Base-by-base conservation (phyloP, 352 stramenopile species). In the Globisporangium yorkense region DNA sequence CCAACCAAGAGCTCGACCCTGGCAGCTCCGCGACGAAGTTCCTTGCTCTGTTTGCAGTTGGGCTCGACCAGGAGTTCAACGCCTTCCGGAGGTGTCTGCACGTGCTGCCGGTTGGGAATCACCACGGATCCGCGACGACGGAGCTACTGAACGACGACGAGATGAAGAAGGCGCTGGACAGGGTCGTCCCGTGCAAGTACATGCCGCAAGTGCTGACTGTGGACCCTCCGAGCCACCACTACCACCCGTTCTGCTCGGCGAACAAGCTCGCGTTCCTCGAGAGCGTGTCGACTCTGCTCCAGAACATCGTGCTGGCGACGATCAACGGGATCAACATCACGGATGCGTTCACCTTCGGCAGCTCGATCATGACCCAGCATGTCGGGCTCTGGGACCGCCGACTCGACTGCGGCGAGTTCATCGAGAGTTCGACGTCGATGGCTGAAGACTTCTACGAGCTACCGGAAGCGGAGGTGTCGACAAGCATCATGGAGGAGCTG, bases 51-150 rank as follows among this genome's bases (percentile, higher is more conserved):
- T 86, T 85, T 62, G 79, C 75, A 0, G 67, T 89, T 9, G 74
- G 75, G 2, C 52, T 91, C 8, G 79, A 91, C 45, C 73, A 79
- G 12, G 77, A 89, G 18, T 91, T 91, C 55, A 78, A 86, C 37
- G 54, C 69, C 0, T 84, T 87, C 10, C 78, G 75, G 8, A 67
- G 77, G 20, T 91, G 81, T 63, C 56, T 91, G 21, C 74, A 85
- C 54, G 77, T 82, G 16, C 53, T 72, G 13, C 66, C 71, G 5
- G 63, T 81, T 21, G 56, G 50, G 18, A 21, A 41, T 31, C 51
- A 57, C 5, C 54, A 65, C 20, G 51, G 18, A 16, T 53, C 59
- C 16, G 61, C 66, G 0, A 66, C 72, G 9, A 52, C 45, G n/a
- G 56, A 72, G 46, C 27, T 82, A 9, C 49, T 64, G n/a, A 41